Percentiles rank a stretch among this genome's conserved stretches.
Evolutionary conservation across 2,329 filamentous ascomycete genomes (phyloP).

Genomic region (Aspergillus luchuensis): DNA sequence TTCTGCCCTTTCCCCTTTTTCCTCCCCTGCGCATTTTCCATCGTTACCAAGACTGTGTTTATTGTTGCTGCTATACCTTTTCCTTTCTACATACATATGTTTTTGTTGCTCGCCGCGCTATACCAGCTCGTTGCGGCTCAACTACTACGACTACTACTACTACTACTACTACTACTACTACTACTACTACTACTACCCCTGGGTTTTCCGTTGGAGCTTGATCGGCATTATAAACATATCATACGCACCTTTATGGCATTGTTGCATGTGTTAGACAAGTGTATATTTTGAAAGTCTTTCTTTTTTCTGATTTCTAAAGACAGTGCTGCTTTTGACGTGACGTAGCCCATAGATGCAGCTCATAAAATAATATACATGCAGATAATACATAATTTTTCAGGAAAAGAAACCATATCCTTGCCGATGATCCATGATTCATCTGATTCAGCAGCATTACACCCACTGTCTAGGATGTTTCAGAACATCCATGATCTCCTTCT

Average conservation of each 20-base stretch:
- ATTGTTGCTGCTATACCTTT: not conserved
- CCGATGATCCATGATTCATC: too few relatives aligned
- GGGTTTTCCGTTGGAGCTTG: not conserved
- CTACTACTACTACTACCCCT: not conserved
- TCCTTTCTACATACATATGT: slow-evolving; percentile 1
- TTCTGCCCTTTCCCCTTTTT: not conserved
- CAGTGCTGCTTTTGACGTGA: not conserved
- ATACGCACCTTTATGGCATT: not conserved
- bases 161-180: not conserved
- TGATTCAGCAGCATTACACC: slow-evolving; percentile 44
- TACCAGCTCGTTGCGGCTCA: not conserved
- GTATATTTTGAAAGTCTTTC: slow-evolving; percentile 1
- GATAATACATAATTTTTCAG: slow-evolving; percentile 5
- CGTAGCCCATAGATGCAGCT: slow-evolving; percentile 1
- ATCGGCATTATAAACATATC: not conserved
- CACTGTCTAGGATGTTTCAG: slow-evolving; percentile 64
- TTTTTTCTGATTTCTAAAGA: not conserved
- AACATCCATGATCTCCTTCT: slow-evolving; percentile 78
- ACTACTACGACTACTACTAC: not conserved
- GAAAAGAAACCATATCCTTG: not conserved
- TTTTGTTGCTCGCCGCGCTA: not conserved
- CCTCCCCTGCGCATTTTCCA: not conserved
- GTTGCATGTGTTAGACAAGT: slow-evolving; percentile 1
- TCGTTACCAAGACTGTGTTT: not conserved
- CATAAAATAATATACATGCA: slow-evolving; percentile 4